Evolutionary conservation across 1,284 basidiomycete genomes (phyloP), one percentile per base, ranked within the genome.

Genomic region (Fomitopsis schrenkii): DNA sequence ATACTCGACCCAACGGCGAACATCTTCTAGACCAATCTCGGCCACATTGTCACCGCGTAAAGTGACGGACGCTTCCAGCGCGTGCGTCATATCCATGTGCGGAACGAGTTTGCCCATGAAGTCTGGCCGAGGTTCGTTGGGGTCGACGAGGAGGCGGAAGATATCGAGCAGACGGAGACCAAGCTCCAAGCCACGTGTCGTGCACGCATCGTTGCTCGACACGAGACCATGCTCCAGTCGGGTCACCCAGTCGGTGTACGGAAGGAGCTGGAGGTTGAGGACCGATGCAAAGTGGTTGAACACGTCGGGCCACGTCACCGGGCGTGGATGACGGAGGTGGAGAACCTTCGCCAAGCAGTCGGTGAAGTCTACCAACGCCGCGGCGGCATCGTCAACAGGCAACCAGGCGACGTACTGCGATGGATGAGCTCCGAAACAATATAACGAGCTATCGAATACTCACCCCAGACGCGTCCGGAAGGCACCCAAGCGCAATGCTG

Each of bases 271-370:
- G 15, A 67, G 55, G 10, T 45, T n/a, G 17, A 67, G 58, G 14
- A 26, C 9, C 26, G n/a, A 26, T 3, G 65, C 44, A 41, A 67
- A 38, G 46, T 57, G 52, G 8, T 48, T 38, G 22, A 67, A 42
- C 38, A 65, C 36, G 9, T 46, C 41, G 6, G 40, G 22, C 63
- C 64, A 66, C 7, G 54, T 55, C 19, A 63, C 53, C 3, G 64
- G 62, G 5, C 52, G 33, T 14, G 68, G 69, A 46, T 70, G 68
- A 5, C 64, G 62, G 40, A 70, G 62, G 55, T 68, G 69, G 33
- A 54, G 52, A 19, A 40, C 41, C 14, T 55, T 28, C 14, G 9
- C 38, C 17, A 36, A 26, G 54, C 36, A 12, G 36, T 59, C 38
- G 7, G 55, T 57, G 56, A 65, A 58, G 15, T 68, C 67, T 14